These are phyloP conservation scores for Rubia peregrina DNA, from an alignment of 305 asterid genomes.

Conservation along the genomic window DNA sequence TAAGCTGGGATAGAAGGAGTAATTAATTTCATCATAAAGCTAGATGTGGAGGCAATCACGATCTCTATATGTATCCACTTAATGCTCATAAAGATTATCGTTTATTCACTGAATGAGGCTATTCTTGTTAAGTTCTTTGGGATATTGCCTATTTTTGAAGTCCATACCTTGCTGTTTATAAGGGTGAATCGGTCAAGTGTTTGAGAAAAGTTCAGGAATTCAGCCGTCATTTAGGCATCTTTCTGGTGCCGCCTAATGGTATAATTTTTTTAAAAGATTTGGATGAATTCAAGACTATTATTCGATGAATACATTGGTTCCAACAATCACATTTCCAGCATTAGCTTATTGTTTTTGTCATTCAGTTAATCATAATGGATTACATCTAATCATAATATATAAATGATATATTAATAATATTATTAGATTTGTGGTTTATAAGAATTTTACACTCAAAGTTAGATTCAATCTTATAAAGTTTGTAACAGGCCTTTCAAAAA, in stretches of 20 bases:
- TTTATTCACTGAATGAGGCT: neutral
- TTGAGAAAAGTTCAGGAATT: neutral
- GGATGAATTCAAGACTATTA: neutral
- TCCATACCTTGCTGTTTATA: neutral
- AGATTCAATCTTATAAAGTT: neutral
- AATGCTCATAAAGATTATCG: neutral
- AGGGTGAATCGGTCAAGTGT: neutral
- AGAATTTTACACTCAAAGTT: neutral
- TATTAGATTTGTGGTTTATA: no score
- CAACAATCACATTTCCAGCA: neutral
- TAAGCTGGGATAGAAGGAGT: no score
- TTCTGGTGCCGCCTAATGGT: neutral
- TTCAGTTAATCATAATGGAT: no score
- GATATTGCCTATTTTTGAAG: neutral
- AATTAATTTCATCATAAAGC: no score
- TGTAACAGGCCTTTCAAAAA: neutral
- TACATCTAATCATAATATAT: neutral
- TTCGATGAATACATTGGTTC: neutral
- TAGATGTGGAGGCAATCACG: neutral
- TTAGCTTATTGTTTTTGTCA: no score
- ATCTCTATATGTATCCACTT: neutral
- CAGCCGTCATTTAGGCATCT: neutral
- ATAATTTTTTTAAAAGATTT: constrained; percentile 15
- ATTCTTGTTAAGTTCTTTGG: neutral
- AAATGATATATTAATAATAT: no score